Evolutionary conservation across 225 moss, liverwort and hornwort species (phyloP), one percentile per base, ranked within the genome.

Genomic region (Pleurozium schreberi): DNA sequence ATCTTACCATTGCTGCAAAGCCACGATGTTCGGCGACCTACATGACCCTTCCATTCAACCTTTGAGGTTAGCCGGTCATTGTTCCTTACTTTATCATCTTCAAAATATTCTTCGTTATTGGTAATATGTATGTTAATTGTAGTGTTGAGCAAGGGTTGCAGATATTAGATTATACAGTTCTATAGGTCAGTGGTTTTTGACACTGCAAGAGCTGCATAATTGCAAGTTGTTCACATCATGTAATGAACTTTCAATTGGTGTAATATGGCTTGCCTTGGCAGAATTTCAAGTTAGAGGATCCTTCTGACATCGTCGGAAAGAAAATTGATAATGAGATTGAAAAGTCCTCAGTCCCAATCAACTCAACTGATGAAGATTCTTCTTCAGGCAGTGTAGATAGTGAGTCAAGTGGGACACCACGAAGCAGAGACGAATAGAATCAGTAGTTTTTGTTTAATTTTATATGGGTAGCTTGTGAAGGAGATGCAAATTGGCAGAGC

Each of bases 1-100:
- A 81, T 93, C 67, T 85, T 88, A 88, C 88, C 93, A 14, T 67
- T 88, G 90, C 69, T 93, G 88, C 91, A 81, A 55, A 84, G 65
- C 59, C 83, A 84, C 76, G 86, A 86, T 57, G 60, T 93, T 83
- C 91, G 74, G 74, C 90, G 82, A 88, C 91, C 88, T 18, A 47
- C 45, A 21, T 91, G 88, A 88, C 81, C 88, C 49, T 74, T 60
- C 55, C 89, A 86, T 87, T 83, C 83, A 34, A 57, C 77, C 33
- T 86, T 90, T 75, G 93, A 90, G 90, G 92, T 89, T 38, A 81
- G 87, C 57, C 40, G 38, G 21, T 61, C 85, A 42, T 50, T 15
- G 22, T 61, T 25, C 80, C 33, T 58, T 22, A 21, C 60, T 81
- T 57, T 40, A 58, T 27, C 40, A 18, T 16, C 55, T 60, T 28